Base-by-base conservation (phyloP, 2,329 filamentous ascomycete genomes). In the Phaeosphaeriaceae sp. region DNA sequence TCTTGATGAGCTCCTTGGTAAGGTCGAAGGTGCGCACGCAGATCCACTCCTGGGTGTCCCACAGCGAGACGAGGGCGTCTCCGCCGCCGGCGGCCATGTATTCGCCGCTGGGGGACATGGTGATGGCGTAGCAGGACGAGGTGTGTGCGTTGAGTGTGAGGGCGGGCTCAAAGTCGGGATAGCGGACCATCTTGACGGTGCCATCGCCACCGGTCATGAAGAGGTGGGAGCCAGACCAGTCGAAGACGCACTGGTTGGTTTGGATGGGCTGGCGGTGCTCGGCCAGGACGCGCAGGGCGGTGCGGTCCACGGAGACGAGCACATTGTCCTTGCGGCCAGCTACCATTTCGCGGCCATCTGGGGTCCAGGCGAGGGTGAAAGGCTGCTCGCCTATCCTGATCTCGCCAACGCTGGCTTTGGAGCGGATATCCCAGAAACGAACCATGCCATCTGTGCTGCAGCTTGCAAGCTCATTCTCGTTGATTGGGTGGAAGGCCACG, bases 341-440 rank as follows among this genome's bases (percentile, higher is more conserved):
- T 4, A 92, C 76, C 37, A 93, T 74, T 36, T 83, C 83, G 46
- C 82, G 79, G 2, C 89, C 89, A 61, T 88, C 83, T 0, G 89
- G 89, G 26, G 82, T 82, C 89, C 89, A 93, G 0, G 83, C 85
- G 49, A 93, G 76, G 9, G 86, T 88, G 60, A 89, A 86, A 3
- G 88, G 84, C 56, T 85, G 83, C 6, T 85, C 87, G 37, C 63
- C 67, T 3, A 72, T 67, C 58, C 83, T 86, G 32, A 90, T 80
- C 68, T 90, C 87, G 43, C 88, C 88, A 55, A 87, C 81, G 61
- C 86, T 86, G 1, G 82, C 81, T 67, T 89, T 90, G 50, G 82
- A 87, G 61, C 89, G 80, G 11, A 92, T 88, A 66, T 93, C 89
- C 89, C 89, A 93, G 61, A 93, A 85, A 67, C 88, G 85, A 52